These are phyloP conservation scores for Chiua virens DNA, from an alignment of 768 basidiomycete species.

Conservation along the genomic window DNA sequence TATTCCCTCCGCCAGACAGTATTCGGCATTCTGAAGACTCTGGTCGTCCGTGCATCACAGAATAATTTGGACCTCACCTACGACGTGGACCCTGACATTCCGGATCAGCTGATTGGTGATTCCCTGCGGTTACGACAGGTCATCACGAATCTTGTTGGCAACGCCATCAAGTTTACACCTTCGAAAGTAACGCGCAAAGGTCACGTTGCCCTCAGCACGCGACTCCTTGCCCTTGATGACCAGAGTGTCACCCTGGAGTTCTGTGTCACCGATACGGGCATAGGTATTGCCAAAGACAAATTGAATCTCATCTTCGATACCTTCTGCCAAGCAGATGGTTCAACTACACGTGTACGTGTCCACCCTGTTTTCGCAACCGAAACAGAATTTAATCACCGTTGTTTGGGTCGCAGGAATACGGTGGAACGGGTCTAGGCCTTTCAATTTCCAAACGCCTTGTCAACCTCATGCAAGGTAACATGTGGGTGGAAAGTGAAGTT, in stretches of 20 bases:
- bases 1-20: slow-evolving; percentile 97
- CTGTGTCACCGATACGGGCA: slow-evolving; percentile 97
- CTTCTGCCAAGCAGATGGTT: slow-evolving; percentile 98
- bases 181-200: slow-evolving; percentile 77
- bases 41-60: slow-evolving; percentile 96
- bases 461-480: slow-evolving; percentile 95
- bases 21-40: slow-evolving; percentile 95
- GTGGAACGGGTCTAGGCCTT: slow-evolving; percentile 93
- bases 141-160: slow-evolving; percentile 93
- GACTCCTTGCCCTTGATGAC: slow-evolving; percentile 76
- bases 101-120: slow-evolving; percentile 96
- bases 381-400: slow-evolving; percentile 16
- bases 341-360: slow-evolving; percentile 80
- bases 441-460: slow-evolving; percentile 98
- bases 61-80: slow-evolving; percentile 96
- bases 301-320: slow-evolving; percentile 98
- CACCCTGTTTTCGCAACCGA: slow-evolving; percentile 6
- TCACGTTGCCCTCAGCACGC: slow-evolving; percentile 85
- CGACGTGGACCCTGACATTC: slow-evolving; percentile 93
- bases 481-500: slow-evolving; percentile 98
- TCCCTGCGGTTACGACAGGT: slow-evolving; percentile 92
- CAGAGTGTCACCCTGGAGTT: slow-evolving; percentile 90
- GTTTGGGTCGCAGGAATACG: slow-evolving; percentile 70
- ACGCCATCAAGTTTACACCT: slow-evolving; percentile 97
- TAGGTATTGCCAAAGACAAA: slow-evolving; percentile 98